These are phyloP conservation scores for Mycena maculata DNA, from an alignment of 768 basidiomycete genomes.

Conservation along the genomic window DNA sequence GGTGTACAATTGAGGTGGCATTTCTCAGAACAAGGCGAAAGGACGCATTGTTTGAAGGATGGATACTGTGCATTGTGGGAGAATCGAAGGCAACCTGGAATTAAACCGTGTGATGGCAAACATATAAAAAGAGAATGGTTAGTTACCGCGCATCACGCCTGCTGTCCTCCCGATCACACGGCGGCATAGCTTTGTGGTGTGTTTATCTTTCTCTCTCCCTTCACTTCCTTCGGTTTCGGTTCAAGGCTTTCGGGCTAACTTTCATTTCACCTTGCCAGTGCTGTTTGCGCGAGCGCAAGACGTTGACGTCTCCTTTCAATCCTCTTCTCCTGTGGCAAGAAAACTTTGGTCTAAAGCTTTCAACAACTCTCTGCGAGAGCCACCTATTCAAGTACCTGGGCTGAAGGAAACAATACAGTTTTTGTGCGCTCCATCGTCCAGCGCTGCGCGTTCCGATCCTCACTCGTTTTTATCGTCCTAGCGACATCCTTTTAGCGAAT, in stretches of 20 bases:
- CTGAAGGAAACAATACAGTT: slow-evolving; percentile 33
- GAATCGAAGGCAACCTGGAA: too few relatives aligned
- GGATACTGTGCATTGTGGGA: too few relatives aligned
- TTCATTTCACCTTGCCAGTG: slow-evolving; percentile 45
- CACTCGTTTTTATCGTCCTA: slow-evolving; percentile 16
- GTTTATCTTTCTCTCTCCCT: slow-evolving; percentile 35
- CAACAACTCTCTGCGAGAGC: slow-evolving; percentile 64
- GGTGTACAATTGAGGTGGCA: too few relatives aligned
- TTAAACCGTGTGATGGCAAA: slow-evolving; percentile 8
- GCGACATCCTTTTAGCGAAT: slow-evolving; percentile 25
- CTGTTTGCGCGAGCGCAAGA: slow-evolving; percentile 64
- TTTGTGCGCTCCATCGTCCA: slow-evolving; percentile 25
- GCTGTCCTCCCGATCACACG: slow-evolving; percentile 16
- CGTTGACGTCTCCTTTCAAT: slow-evolving; percentile 72
- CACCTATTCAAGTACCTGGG: slow-evolving; percentile 39
- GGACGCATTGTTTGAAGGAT: too few relatives aligned
- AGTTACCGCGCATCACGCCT: slow-evolving; percentile 3
- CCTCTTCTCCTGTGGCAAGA: slow-evolving; percentile 46
- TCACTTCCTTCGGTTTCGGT: slow-evolving; percentile 41
- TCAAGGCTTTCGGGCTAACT: slow-evolving; percentile 44
- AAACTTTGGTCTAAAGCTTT: slow-evolving; percentile 42
- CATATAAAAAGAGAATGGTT: slow-evolving; percentile 1
- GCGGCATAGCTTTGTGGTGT: slow-evolving; percentile 9
- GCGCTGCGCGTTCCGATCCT: slow-evolving; percentile 25
- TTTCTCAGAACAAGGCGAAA: too few relatives aligned